Base-by-base conservation (phyloP, 2,329 filamentous ascomycete species). In the Fusarium scirpi region DNA sequence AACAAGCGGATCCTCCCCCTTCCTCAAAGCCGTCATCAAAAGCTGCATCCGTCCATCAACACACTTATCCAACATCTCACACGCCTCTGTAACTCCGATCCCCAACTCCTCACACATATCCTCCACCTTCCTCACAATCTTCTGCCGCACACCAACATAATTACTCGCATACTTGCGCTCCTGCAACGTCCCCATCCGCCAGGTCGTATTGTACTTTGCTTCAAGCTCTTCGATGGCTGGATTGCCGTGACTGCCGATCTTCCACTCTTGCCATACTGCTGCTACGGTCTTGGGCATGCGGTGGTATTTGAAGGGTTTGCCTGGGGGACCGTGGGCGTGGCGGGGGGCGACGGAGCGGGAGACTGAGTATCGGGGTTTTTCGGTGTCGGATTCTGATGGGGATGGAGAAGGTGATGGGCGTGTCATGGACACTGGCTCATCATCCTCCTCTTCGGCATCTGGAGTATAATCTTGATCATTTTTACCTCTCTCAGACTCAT, bases 81-180 rank as follows among this genome's bases (percentile, higher is more conserved):
- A 72, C 3, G 65, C 65, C 48, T 76, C 56, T 6, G 55, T 40
- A 1, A 48, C 45, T 10, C 8, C 12, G 0, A 70, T 40, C 0
- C 49, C 47, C 8, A 64, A 45, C 9, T 44, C 24, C 2, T 58
- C 47, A 3, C 60, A 69, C 60, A 75, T 72, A 10, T 70, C 56
- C 27, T 74, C 64, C 1, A 76, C 68, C 9, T 71, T 59, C 0
- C 45, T 20, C 20, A 72, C 72, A 4, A 77, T 59, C 47, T 71
- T 71, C 8, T 69, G 68, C 6, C 76, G 44, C n/a, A 70, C 66
- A 1, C 69, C 65, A 1, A 78, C 68, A 8, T 75, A 77, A 6
- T 77, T 78, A 8, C 74, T 74, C 9, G 62, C 73, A 22, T 76
- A 77, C 45, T 76, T 78, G 1, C 69, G 43, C 16, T 75, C 73